Conservation (phyloP, 2,329 filamentous ascomycete genomes). For the Alternaria ventricosa region DNA sequence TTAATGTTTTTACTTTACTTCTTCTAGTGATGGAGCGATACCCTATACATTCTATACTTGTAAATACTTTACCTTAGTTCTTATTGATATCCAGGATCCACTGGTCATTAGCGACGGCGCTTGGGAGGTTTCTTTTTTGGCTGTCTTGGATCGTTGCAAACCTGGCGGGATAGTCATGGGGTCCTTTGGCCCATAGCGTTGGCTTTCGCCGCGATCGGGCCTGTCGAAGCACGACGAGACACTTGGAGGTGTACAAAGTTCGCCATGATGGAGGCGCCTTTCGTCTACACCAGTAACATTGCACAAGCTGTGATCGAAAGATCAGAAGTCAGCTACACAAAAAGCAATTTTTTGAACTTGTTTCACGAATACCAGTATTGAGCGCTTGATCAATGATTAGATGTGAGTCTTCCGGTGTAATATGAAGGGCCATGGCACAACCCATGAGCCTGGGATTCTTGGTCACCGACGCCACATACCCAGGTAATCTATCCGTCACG, state of each 20-base stretch:
- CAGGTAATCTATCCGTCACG: conserved; percentile 29
- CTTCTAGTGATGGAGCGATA: conserved; percentile 34
- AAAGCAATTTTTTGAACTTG: conserved; percentile 1
- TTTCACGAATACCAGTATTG: conserved; percentile 10
- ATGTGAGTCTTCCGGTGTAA: background rate
- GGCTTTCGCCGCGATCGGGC: background rate
- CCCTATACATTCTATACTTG: conserved; percentile 23
- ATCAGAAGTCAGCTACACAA: conserved; percentile 2
- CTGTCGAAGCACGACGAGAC: background rate
- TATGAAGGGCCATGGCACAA: conserved; percentile 16
- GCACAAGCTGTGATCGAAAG: conserved; percentile 5
- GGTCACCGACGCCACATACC: conserved; percentile 19
- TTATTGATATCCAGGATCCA: conserved; percentile 26
- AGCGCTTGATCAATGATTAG: conserved; percentile 9
- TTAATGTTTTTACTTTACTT: conserved; percentile 45
- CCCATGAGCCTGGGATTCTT: conserved; percentile 18
- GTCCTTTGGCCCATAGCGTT: conserved; percentile 4
- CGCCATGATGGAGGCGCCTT: background rate
- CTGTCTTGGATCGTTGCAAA: conserved; percentile 1
- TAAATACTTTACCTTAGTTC: conserved; percentile 22
- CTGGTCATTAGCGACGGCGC: conserved; percentile 48
- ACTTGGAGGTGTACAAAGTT: background rate
- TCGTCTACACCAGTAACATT: background rate
- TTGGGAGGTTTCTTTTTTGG: conserved; percentile 22
- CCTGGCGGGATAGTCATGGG: conserved; percentile 15